These are phyloP conservation scores for Solanum neorickii DNA, from an alignment of 257 asterid species.

Conservation along the genomic window DNA sequence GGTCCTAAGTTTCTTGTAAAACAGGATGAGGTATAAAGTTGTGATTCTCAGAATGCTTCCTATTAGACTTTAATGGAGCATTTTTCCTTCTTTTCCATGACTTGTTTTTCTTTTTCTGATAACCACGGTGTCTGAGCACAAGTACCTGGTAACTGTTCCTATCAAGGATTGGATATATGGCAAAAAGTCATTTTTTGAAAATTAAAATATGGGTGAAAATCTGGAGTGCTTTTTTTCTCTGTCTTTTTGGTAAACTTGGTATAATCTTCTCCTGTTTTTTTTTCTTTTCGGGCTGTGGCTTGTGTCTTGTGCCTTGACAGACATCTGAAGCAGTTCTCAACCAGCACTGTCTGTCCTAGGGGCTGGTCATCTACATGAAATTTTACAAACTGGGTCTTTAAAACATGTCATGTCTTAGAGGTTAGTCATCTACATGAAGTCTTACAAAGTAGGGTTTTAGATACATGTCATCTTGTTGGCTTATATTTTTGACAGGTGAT, in stretches of 20 bases:
- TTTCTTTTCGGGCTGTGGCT: not conserved
- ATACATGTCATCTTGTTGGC: not conserved
- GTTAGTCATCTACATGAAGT: not conserved
- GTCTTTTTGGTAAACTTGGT: not conserved
- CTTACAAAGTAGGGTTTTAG: not conserved
- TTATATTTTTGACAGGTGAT: not conserved
- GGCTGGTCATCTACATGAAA: not conserved
- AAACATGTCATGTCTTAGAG: not conserved
- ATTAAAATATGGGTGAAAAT: not conserved
- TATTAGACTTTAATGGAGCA: not conserved
- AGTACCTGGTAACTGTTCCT: not conserved
- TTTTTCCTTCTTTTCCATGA: not conserved
- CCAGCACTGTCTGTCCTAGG: not conserved
- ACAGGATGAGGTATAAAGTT: not conserved
- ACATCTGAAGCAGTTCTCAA: not conserved
- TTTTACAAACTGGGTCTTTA: not conserved
- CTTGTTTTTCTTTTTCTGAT: not conserved
- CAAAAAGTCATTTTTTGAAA: not conserved
- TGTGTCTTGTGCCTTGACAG: not conserved
- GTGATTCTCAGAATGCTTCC: not conserved
- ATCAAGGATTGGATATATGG: not conserved
- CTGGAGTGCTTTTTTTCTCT: not conserved
- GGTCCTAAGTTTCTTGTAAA: not conserved
- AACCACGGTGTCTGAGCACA: not conserved
- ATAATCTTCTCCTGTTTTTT: not conserved